Percentiles rank a stretch among this genome's conserved stretches.
Evolutionary conservation across 805 yeast genomes (phyloP).

Genomic region (Monosporozyma unispora): DNA sequence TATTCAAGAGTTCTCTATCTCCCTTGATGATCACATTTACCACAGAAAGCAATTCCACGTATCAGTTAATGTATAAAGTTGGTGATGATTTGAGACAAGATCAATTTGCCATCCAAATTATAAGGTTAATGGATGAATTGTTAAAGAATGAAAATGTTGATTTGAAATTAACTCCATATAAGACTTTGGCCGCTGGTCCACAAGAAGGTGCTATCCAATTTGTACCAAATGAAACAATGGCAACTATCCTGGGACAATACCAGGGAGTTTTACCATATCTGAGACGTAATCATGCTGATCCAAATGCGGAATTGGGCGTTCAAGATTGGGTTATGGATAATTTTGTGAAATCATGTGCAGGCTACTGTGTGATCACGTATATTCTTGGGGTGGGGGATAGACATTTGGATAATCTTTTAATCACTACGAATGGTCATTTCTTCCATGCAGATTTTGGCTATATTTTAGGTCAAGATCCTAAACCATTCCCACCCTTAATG

Average conservation of each 20-base stretch:
- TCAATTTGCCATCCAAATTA: constrained; percentile 91
- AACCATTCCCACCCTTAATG: constrained; percentile 98
- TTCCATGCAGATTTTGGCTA: constrained; percentile 99
- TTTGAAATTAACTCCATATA: constrained; percentile 77
- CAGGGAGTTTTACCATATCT: constrained; percentile 73
- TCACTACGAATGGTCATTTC: constrained; percentile 77
- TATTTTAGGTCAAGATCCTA: constrained; percentile 93
- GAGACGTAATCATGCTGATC: constrained; percentile 39
- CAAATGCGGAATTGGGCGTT: constrained; percentile 26
- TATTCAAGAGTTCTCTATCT: constrained; percentile 83
- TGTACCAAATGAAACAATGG: constrained; percentile 86
- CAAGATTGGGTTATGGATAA: constrained; percentile 71
- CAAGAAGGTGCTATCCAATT: constrained; percentile 90
- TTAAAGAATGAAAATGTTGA: constrained; percentile 85
- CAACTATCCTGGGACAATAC: constrained; percentile 60
- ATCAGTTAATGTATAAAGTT: constrained; percentile 83
- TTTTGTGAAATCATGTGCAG: constrained; percentile 91
- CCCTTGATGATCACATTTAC: constrained; percentile 79
- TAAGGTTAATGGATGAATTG: constrained; percentile 81
- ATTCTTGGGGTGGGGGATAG: constrained; percentile 95
- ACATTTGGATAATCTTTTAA: constrained; percentile 81
- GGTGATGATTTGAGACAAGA: constrained; percentile 96
- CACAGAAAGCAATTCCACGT: constrained; percentile 43
- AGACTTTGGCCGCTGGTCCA: constrained; percentile 82
- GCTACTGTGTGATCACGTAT: constrained; percentile 93